Conservation (phyloP, 768 basidiomycete species). For the Leccinum aurantiacum region DNA sequence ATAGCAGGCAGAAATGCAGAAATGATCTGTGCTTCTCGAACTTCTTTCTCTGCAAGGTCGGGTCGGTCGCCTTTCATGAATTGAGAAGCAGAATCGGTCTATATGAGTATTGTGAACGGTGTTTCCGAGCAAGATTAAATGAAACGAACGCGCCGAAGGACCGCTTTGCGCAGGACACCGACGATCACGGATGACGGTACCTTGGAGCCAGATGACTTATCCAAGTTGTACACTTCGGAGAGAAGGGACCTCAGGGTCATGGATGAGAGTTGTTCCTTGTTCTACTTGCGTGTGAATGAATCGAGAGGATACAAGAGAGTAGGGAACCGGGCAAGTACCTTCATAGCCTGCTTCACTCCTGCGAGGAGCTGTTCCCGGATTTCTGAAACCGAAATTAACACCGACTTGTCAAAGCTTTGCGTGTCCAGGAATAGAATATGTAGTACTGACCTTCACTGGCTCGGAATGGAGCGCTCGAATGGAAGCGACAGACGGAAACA, state of each 20-base stretch:
- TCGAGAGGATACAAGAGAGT: not conserved
- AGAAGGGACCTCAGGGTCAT: conserved; percentile 66
- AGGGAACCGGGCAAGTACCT: conserved; percentile 42
- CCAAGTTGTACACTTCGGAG: conserved; percentile 65
- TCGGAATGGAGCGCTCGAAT: conserved; percentile 12
- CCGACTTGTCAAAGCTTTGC: not conserved
- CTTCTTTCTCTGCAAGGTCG: conserved; percentile 67
- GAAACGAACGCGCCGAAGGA: conserved; percentile 54
- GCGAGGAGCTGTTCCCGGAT: conserved; percentile 50
- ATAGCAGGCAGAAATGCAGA: conserved; percentile 59
- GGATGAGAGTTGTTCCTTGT: conserved; percentile 54
- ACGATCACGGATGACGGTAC: conserved; percentile 50
- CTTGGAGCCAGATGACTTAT: conserved; percentile 51
- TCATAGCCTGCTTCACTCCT: conserved; percentile 67
- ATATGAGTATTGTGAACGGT: conserved; percentile 11
- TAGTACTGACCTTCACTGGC: conserved; percentile 23
- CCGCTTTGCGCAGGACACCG: conserved; percentile 57
- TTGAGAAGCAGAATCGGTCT: conserved; percentile 62
- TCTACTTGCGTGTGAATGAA: conserved; percentile 37
- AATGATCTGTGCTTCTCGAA: conserved; percentile 54
- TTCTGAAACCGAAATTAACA: conserved; percentile 35
- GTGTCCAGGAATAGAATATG: not conserved
- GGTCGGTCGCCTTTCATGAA: conserved; percentile 56
- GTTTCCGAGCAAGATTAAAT: not conserved
- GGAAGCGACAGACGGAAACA: conserved; percentile 7